Base-by-base conservation (phyloP, 2,329 filamentous ascomycete species). In the Pyrenophora teres region DNA sequence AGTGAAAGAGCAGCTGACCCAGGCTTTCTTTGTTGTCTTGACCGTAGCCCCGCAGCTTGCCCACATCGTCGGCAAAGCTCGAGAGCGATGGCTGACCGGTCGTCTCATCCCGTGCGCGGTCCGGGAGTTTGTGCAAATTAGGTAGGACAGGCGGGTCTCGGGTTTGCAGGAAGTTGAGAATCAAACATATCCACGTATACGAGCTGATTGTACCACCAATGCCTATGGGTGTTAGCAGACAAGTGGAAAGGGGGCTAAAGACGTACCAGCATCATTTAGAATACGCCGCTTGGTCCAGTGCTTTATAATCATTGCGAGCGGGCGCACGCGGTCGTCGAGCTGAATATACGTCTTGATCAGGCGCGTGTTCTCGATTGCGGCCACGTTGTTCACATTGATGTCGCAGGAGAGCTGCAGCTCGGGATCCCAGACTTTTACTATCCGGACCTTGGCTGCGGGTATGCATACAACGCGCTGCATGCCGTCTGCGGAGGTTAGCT, bases 141-240 rank as follows among this genome's bases (percentile, higher is more conserved):
- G 94, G 94, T 18, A 99, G 76, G 47, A 99, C 84, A 0, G 93
- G 89, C 13, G 91, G 89, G 53, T 88, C 82, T 64, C 92, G 86
- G 44, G 91, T 88, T 75, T 99, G 94, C 21, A 99, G 82, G 69
- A 97, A 99, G 63, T 92, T 95, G 70, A 99, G 88, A 62, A 97
- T 96, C 81, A 99, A 85, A 75, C 94, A 99, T 71, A 97, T 97
- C 94, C 94, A 99, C 18, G 94, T 97, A 71, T 99, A 99, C 15
- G 94, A 99, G 74, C 93, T 97, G 54, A 99, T 81, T 6, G 94
- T 99, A 50, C 91, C 92, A 57, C 94, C 70, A 92, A 91, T 52
- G 89, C 94, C 95, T 61, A 31, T 9, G 10, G 1, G 10, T 46
- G 53, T 61, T 43, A 61, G 70, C 18, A 2, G 39, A 60, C 64